Percentiles rank a stretch among this genome's conserved stretches.
These are phyloP conservation scores for Phoenix roebelenii DNA, from an alignment of 176 grass and related monocot genomes.

Conservation along the genomic window DNA sequence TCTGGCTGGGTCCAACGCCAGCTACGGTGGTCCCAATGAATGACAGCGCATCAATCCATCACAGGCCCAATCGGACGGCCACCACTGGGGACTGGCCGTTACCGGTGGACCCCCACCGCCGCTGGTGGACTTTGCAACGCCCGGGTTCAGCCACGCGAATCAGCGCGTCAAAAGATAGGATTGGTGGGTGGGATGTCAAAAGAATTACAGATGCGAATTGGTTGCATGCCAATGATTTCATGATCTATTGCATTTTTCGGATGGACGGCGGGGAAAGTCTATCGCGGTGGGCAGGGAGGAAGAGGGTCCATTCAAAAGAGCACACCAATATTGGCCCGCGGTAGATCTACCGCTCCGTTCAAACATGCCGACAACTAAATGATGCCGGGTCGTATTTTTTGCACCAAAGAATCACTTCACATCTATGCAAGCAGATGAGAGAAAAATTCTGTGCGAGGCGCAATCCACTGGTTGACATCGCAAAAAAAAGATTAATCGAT, in stretches of 20 bases:
- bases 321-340: too few relatives aligned
- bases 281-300: too few relatives aligned
- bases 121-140: neutral
- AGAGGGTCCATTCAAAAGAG: too few relatives aligned
- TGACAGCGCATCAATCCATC: neutral
- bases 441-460: too few relatives aligned
- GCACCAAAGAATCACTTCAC: too few relatives aligned
- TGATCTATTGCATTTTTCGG: neutral
- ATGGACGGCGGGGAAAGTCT: too few relatives aligned
- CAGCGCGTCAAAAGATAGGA: slow-evolving; percentile 1
- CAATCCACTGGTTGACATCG: too few relatives aligned
- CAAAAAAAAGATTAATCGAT: too few relatives aligned
- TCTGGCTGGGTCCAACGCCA: slow-evolving; percentile 13
- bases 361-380: too few relatives aligned
- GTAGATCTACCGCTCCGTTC: too few relatives aligned
- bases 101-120: neutral
- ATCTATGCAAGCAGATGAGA: too few relatives aligned
- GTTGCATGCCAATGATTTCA: neutral
- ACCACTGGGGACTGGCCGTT: neutral
- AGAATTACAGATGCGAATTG: neutral
- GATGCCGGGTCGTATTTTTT: too few relatives aligned
- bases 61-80: neutral
- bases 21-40: neutral
- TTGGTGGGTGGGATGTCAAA: slow-evolving; percentile 1
- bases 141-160: neutral